Percentiles rank a stretch among this genome's conserved stretches.
Evolutionary conservation across 495 filamentous ascomycete genomes (phyloP).

Genomic region (Penicillium nucicola): DNA sequence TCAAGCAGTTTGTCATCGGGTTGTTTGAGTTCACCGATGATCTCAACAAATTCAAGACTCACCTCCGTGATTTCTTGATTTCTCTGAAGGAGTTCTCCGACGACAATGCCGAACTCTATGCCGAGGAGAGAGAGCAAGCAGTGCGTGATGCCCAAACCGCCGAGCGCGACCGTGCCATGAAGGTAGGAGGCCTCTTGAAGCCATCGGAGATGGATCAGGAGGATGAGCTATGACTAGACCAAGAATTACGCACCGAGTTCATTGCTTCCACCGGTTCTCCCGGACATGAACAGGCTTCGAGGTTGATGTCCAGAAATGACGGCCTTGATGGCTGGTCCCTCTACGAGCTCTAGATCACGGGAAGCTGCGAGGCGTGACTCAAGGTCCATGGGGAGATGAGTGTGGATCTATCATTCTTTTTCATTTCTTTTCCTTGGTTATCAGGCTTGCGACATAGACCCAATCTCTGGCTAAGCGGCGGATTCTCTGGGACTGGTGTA

Average conservation of each 20-base stretch:
- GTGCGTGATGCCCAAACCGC: conserved; percentile 72
- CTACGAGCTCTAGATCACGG: conserved; percentile 32
- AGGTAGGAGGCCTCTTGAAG: conserved; percentile 88
- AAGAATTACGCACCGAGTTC: conserved; percentile 62
- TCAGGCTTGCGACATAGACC: conserved; percentile 3
- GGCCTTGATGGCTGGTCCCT: conserved; percentile 40
- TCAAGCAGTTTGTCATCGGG: conserved; percentile 80
- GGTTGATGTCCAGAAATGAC: conserved; percentile 16
- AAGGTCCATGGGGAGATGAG: not conserved
- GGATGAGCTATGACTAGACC: conserved; percentile 85
- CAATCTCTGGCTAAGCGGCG: conserved; percentile 1
- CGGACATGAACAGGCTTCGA: conserved; percentile 2
- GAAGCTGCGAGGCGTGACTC: not conserved
- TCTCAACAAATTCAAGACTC: conserved; percentile 85
- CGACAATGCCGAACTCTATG: conserved; percentile 83
- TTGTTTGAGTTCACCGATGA: conserved; percentile 80
- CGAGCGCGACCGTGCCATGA: conserved; percentile 83
- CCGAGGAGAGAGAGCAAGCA: conserved; percentile 87
- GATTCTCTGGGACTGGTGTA: not conserved
- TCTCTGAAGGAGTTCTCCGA: conserved; percentile 91
- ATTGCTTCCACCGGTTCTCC: conserved; percentile 12
- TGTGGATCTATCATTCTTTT: conserved; percentile 4
- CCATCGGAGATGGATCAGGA: conserved; percentile 88
- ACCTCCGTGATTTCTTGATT: conserved; percentile 94
- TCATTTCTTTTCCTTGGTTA: not conserved